Evolutionary conservation across 805 yeast species (phyloP).

Genomic region (Danielia oregonensis): DNA sequence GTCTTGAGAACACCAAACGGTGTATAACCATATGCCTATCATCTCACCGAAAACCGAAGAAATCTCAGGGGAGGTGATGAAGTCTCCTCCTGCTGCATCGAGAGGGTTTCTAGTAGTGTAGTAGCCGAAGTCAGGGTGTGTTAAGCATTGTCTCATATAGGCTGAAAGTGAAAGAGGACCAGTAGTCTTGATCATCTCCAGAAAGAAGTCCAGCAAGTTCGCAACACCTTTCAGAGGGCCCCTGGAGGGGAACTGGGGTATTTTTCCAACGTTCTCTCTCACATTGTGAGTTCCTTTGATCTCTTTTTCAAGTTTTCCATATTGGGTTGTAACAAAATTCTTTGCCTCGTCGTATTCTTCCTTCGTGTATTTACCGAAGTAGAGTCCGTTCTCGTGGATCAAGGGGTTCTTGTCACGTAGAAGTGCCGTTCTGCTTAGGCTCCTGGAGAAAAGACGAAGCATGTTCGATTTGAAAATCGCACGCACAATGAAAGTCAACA

Average conservation of each 20-base stretch:
- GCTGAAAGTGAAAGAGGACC: slow-evolving; percentile 75
- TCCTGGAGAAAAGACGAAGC: not conserved
- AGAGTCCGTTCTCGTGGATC: slow-evolving; percentile 25
- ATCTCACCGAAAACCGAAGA: slow-evolving; percentile 85
- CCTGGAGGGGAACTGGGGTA: slow-evolving; percentile 34
- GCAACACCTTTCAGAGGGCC: slow-evolving; percentile 12
- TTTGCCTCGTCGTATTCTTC: slow-evolving; percentile 39
- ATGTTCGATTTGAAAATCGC: too few species aligned
- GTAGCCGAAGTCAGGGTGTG: slow-evolving; percentile 75
- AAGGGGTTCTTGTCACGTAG: slow-evolving; percentile 9
- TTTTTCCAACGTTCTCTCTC: slow-evolving; percentile 33
- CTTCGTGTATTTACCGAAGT: slow-evolving; percentile 33
- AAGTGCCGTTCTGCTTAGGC: not conserved
- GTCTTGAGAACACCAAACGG: slow-evolving; percentile 56
- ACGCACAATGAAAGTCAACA: too few species aligned
- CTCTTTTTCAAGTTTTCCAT: slow-evolving; percentile 27
- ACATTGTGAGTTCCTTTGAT: slow-evolving; percentile 36
- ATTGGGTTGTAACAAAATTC: slow-evolving; percentile 28
- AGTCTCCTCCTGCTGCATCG: slow-evolving; percentile 61
- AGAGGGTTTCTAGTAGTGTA: slow-evolving; percentile 76
- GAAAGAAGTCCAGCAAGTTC: slow-evolving; percentile 35
- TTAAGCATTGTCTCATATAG: slow-evolving; percentile 77
- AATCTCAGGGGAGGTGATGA: slow-evolving; percentile 82
- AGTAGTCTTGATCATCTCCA: slow-evolving; percentile 54
- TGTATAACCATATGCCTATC: slow-evolving; percentile 68